Conservation (phyloP, 2,329 filamentous ascomycete genomes). For the Trichoderma hamatum region DNA sequence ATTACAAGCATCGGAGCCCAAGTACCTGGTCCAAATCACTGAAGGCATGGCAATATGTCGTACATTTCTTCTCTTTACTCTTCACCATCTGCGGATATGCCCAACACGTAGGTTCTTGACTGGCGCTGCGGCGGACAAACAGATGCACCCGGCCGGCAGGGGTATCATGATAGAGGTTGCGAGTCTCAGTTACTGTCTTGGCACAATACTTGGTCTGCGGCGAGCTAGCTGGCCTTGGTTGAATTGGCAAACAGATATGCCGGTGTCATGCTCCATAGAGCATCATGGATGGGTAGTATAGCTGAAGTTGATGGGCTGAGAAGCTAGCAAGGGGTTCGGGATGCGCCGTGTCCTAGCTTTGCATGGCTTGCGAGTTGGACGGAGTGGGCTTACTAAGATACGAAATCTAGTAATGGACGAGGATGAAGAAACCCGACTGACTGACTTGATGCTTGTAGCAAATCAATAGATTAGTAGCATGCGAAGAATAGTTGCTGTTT, state of each 20-base stretch:
- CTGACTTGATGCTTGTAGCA: not conserved
- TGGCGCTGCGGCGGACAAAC: constrained; percentile 7
- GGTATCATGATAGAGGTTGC: not conserved
- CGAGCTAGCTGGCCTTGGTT: not conserved
- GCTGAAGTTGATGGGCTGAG: not conserved
- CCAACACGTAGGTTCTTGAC: not conserved
- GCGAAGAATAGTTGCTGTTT: not conserved
- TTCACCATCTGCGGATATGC: not conserved
- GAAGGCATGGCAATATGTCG: not conserved
- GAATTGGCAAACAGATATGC: not conserved
- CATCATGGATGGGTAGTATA: not conserved
- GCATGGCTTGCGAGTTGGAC: not conserved
- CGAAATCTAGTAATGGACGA: not conserved
- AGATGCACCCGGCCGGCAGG: not conserved
- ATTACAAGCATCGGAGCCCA: constrained; percentile 4
- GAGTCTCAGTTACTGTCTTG: not conserved
- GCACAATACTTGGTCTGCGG: not conserved
- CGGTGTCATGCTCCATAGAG: not conserved
- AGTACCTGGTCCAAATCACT: constrained; percentile 1
- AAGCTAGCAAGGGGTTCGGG: constrained; percentile 7
- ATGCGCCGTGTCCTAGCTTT: not conserved
- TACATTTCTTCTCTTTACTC: not conserved
- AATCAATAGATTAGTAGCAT: not conserved
- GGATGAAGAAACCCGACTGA: not conserved
- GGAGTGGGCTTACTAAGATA: not conserved